Percentiles rank a stretch among this genome's conserved stretches.
These are phyloP conservation scores for Saccharomyces kudriavzevii DNA, from an alignment of 805 yeast genomes.

Conservation along the genomic window DNA sequence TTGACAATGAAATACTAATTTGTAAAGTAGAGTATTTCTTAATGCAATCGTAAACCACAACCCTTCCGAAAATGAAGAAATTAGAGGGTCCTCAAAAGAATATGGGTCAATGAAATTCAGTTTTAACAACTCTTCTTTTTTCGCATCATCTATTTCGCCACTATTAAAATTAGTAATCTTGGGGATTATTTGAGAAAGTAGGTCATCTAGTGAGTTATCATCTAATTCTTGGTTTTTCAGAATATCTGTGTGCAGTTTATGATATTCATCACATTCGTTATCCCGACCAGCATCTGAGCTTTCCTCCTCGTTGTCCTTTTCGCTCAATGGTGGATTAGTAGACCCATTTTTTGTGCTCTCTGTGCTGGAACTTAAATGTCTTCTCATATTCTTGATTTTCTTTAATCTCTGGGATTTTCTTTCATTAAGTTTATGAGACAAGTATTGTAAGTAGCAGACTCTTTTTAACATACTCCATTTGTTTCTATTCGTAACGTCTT, in stretches of 20 bases:
- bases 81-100: conserved; percentile 78
- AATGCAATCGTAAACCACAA: conserved; percentile 77
- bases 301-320: conserved; percentile 28
- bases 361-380: background rate
- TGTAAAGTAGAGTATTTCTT: conserved; percentile 71
- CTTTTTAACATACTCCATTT: conserved; percentile 68
- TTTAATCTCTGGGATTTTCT: background rate
- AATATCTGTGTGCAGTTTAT: conserved; percentile 10
- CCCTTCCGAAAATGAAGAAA: conserved; percentile 75
- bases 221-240: conserved; percentile 16
- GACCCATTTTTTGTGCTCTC: background rate
- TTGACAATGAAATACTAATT: conserved; percentile 85
- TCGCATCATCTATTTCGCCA: conserved; percentile 1
- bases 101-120: conserved; percentile 71
- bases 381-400: background rate
- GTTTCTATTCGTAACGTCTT: conserved; percentile 41
- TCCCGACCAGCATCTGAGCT: background rate
- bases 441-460: conserved; percentile 59
- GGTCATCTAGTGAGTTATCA: conserved; percentile 24
- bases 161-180: conserved; percentile 4
- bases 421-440: conserved; percentile 14
- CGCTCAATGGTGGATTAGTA: conserved; percentile 23
- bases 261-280: conserved; percentile 3
- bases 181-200: conserved; percentile 24
- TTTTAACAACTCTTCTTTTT: conserved; percentile 22